Evolutionary conservation across 768 basidiomycete species (phyloP), one percentile per base, ranked within the genome.

Genomic region (Mycena maculata): DNA sequence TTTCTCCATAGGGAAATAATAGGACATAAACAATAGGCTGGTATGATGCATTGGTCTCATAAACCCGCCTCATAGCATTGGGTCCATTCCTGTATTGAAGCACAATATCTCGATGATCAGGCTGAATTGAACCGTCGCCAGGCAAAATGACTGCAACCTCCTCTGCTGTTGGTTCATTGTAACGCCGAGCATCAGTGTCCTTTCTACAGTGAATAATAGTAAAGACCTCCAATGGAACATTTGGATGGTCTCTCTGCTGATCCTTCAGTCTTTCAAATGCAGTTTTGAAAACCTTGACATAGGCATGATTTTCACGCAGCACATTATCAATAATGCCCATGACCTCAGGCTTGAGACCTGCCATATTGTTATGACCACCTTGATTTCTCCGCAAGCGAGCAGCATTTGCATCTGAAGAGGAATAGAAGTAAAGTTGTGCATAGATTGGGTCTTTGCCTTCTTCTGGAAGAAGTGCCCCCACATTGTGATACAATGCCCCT

Each of bases 111-210:
- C 72, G 20, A 27, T 60, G 22, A 28, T 60, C 38, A 25, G 72
- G 18, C 1, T 68, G 57, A 13, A 50, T 23, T 4, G 72, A 28
- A 3, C 67, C 59, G 15, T 72, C 78, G 72, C 76, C 73, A 2
- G 80, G 79, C 41, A 83, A 42, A 18, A 85, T 69, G 0, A 76
- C 79, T 48, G 78, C 83, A 53, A 85, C 76, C 50, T 84, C 83
- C 47, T 80, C 69, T 1, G 77, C 73, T 31, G 77, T 79, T 2
- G 84, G 81, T 0, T 80, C 62, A 68, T 84, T 84, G 54, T 84
- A 83, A 18, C 74, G 59, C 5, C 78, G 72, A 0, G 54, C 68
- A 75, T 84, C 82, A 25, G 58, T 52, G 4, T 39, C 60, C 20
- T 22, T 28, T 9, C 39, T 41, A 38, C 57, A 58, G 22, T 41